Conservation (phyloP, 2,329 filamentous ascomycete species). For the Paecilomyces variotii region DNA sequence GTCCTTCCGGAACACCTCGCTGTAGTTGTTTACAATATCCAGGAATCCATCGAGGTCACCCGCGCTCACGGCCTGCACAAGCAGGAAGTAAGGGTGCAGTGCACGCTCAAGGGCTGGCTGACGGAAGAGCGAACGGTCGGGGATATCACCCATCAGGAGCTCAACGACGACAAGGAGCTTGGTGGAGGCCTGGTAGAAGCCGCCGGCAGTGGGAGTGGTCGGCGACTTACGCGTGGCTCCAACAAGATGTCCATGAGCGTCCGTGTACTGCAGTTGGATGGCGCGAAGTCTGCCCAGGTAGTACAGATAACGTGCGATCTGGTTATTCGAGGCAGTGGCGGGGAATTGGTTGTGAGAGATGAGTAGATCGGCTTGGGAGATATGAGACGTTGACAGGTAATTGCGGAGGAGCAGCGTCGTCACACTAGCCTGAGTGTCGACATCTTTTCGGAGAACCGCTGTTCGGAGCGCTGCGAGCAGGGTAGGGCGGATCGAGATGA, state of each 20-base stretch:
- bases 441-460: constrained; percentile 92
- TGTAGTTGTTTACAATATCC: constrained; percentile 72
- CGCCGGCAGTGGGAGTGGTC: constrained; percentile 76
- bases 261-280: constrained; percentile 93
- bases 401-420: constrained; percentile 92
- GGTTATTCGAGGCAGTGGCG: constrained; percentile 89
- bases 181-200: constrained; percentile 91
- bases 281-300: constrained; percentile 94
- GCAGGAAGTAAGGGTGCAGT: constrained; percentile 83
- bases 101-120: constrained; percentile 79
- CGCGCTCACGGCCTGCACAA: constrained; percentile 93
- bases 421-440: constrained; percentile 93
- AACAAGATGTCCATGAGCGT: constrained; percentile 88
- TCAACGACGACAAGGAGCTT: constrained; percentile 97
- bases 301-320: constrained; percentile 94
- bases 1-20: constrained; percentile 80
- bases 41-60: constrained; percentile 92
- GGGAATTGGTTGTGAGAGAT: constrained; percentile 96
- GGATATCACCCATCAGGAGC: constrained; percentile 96
- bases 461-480: constrained; percentile 84
- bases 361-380: constrained; percentile 89
- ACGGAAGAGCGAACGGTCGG: constrained; percentile 88
- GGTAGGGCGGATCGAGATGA: constrained; percentile 77
- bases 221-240: constrained; percentile 93
- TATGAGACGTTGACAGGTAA: constrained; percentile 92